Base-by-base conservation (phyloP, 345 rosid species). In the Brassica incana region DNA sequence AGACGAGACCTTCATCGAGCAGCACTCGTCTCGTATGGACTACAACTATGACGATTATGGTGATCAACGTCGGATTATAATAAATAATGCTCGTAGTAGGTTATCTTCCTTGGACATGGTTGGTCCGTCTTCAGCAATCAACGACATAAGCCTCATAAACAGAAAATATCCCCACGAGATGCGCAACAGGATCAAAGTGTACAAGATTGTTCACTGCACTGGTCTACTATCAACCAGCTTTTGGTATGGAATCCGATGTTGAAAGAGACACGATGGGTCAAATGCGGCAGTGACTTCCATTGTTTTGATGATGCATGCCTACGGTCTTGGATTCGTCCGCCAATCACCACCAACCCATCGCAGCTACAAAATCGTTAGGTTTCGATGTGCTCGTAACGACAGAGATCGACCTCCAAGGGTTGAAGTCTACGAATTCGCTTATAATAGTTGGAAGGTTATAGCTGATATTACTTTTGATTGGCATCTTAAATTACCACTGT, bases 241-340 rank as follows among this genome's bases (percentile, higher is more conserved):
- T 56, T 18, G 27, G 10, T 56, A 56, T 56, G 61, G 61, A 56
- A 56, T 4, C 61, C 61, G 23, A 6, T 8, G 23, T 18, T 56
- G 27, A 56, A 56, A 56, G 61, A 56, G 61, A 56, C 61, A 56
- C 11, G 33, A 64, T 64, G 43, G 67, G 7, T 65, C 45, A 65
- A 33, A 65, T 65, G 45, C 25, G 2, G 25, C 68, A 64, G 68
- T 32, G 68, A 64, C 68, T 64, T 64, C 11, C 68, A 64, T 38
- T 8, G 43, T 18, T 64, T 64, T 64, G 68, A 64, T 2, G 68
- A 64, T 64, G 68, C 68, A 64, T 64, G 68, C 68, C 25, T 64
- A 64, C 43, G 45, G 68, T 64, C 68, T 64, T 64, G 68, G 68
- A n/a, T 64, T 6, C 68, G 18, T 64, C 23, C 45, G 23, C 43